Base-by-base conservation (phyloP, 441 rosid genomes). In the Pelargonium fulgidum region DNA sequence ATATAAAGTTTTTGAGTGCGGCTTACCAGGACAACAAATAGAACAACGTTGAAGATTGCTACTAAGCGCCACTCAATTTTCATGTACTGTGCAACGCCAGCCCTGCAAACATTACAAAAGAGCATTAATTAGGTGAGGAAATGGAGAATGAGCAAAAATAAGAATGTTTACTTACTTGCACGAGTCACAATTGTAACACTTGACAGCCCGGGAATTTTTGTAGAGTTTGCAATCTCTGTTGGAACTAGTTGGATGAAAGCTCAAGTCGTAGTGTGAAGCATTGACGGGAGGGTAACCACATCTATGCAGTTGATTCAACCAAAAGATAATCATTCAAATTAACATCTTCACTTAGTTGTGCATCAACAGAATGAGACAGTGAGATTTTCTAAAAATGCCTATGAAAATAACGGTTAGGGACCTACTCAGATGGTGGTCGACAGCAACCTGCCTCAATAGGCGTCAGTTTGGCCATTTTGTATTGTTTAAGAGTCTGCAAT, bases 401-500 rank as follows among this genome's bases (percentile, higher is more conserved):
- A 48, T 65, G 58, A 48, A 17, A 2, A 64, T 56, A 20, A 56
- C 76, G 45, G 26, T 19, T 66, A 75, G 71, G 64, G 10, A 68
- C 78, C 29, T 86, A 93, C 96, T 86, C 93, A 17, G 92, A 90
- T 73, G 98, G 98, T 9, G 98, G 97, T 70, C 87, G 80, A 78
- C 97, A 90, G 81, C 98, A 90, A 72, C 98, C 94, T 62, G 89
- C 92, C 85, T 93, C 98, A 65, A 93, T 84, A 0, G 98, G 91
- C 4, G 84, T 86, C 75, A 93, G 74, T 63, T 86, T 84, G 47
- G 91, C 97, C 7, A 81, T 83, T 73, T 90, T 89, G 67, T 79
- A 85, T 72, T 84, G 85, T 76, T 79, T 87, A 11, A 80, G 84
- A 5, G 87, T 85, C 98, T 93, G 86, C 66, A 73, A 75, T 11